These are phyloP conservation scores for Leucocoprinus sp. DNA, from an alignment of 768 basidiomycete species.

Conservation along the genomic window DNA sequence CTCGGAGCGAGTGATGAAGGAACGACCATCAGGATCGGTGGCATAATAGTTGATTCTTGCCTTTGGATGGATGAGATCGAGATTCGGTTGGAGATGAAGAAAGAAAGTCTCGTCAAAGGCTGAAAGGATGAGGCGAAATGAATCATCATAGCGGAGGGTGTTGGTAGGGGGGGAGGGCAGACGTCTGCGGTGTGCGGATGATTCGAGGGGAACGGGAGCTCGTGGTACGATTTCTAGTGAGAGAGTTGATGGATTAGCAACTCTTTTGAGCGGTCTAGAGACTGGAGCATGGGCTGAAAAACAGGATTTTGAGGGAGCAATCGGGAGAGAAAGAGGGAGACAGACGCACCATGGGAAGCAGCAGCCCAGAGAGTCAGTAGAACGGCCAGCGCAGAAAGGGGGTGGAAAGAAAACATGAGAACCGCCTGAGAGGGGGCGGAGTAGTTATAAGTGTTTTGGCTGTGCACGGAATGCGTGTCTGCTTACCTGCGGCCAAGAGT, in stretches of 20 bases:
- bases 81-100: slow-evolving; percentile 72
- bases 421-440: slow-evolving; percentile 20
- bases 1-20: slow-evolving; percentile 42
- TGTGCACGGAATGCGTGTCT: slow-evolving; percentile 9
- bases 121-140: slow-evolving; percentile 59
- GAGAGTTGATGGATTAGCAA: slow-evolving; percentile 41
- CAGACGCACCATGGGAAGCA: neutral
- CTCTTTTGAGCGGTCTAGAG: slow-evolving; percentile 38
- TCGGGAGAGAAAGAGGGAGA: neutral
- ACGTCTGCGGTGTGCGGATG: slow-evolving; percentile 25
- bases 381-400: slow-evolving; percentile 38
- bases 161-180: slow-evolving; percentile 29
- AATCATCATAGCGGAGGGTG: slow-evolving; percentile 57
- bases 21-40: slow-evolving; percentile 39
- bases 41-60: slow-evolving; percentile 64
- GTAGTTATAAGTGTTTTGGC: slow-evolving; percentile 10
- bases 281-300: slow-evolving; percentile 39
- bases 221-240: slow-evolving; percentile 54
- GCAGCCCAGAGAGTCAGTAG: slow-evolving; percentile 22
- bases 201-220: slow-evolving; percentile 16
- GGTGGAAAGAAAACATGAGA: slow-evolving; percentile 27
- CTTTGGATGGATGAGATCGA: slow-evolving; percentile 69
- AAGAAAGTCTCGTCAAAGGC: slow-evolving; percentile 60
- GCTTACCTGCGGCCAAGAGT: slow-evolving; percentile 8
- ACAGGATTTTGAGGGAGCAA: neutral